Evolutionary conservation across 164 flowering plant genomes (phyloP).

Genomic region (Vitis amurensis): DNA sequence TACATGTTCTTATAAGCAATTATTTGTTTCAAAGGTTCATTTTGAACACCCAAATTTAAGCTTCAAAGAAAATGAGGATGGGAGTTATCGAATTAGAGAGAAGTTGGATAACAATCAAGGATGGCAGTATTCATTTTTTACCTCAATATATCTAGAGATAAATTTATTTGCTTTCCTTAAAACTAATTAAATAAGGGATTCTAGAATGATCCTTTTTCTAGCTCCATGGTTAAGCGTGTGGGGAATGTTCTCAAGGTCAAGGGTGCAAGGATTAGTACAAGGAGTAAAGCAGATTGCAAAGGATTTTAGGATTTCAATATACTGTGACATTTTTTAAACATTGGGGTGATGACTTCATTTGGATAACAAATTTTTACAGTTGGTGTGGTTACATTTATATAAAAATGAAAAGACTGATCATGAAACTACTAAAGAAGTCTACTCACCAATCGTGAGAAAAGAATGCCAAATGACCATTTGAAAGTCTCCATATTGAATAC

Average conservation of each 20-base stretch:
- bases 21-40: neutral
- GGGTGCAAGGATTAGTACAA: neutral
- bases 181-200: neutral
- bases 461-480: constrained; percentile 98
- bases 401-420: neutral
- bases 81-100: neutral
- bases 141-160: neutral
- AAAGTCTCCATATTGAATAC: constrained; percentile 88
- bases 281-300: neutral
- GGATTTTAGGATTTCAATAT: neutral
- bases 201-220: neutral
- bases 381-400: no score
- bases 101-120: neutral
- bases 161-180: neutral
- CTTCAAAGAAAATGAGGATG: neutral
- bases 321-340: no score
- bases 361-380: no score
- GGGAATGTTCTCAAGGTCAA: neutral
- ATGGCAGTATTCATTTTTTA: neutral
- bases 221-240: neutral
- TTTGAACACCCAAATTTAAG: neutral
- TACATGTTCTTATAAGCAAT: neutral
- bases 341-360: no score
- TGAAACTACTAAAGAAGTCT: neutral
- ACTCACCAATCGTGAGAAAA: constrained; percentile 93